A percentile compares a stretch with the other conserved stretches of the same genome.
Conservation (phyloP, 352 stramenopile species). For the Phytophthora palmivora region DNA sequence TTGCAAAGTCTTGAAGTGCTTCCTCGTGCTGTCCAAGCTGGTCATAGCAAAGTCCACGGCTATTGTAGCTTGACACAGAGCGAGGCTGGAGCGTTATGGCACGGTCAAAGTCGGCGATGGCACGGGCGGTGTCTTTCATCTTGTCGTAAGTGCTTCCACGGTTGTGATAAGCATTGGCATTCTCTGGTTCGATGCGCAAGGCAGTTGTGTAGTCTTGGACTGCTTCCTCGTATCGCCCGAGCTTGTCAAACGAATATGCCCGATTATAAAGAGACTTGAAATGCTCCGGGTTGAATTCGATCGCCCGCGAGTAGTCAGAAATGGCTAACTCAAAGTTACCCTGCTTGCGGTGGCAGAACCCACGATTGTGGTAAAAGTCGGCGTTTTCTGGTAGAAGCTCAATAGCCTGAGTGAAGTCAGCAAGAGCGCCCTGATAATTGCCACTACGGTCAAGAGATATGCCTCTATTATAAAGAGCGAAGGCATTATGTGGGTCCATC, state of each 20-base stretch:
- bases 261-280: slow-evolving; percentile 93
- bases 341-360: slow-evolving; percentile 86
- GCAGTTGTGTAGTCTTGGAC: slow-evolving; percentile 82
- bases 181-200: slow-evolving; percentile 66
- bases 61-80: slow-evolving; percentile 84
- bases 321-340: slow-evolving; percentile 83
- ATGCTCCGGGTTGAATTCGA: slow-evolving; percentile 73
- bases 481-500: slow-evolving; percentile 78
- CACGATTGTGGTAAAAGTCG: slow-evolving; percentile 87
- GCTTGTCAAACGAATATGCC: slow-evolving; percentile 88
- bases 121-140: slow-evolving; percentile 61
- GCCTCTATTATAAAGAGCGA: slow-evolving; percentile 85
- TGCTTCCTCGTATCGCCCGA: slow-evolving; percentile 68
- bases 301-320: slow-evolving; percentile 75
- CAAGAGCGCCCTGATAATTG: slow-evolving; percentile 82
- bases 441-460: slow-evolving; percentile 87
- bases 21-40: slow-evolving; percentile 68
- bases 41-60: slow-evolving; percentile 77
- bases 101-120: slow-evolving; percentile 75
- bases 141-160: slow-evolving; percentile 84
- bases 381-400: slow-evolving; percentile 74
- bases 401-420: slow-evolving; percentile 85
- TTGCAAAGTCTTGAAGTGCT: slow-evolving; percentile 79
- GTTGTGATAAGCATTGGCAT: slow-evolving; percentile 88
- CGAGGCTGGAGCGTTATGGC: slow-evolving; percentile 66